These are phyloP conservation scores for Yamadazyma diddensiae DNA, from an alignment of 1,139 yeast species.

Conservation along the genomic window DNA sequence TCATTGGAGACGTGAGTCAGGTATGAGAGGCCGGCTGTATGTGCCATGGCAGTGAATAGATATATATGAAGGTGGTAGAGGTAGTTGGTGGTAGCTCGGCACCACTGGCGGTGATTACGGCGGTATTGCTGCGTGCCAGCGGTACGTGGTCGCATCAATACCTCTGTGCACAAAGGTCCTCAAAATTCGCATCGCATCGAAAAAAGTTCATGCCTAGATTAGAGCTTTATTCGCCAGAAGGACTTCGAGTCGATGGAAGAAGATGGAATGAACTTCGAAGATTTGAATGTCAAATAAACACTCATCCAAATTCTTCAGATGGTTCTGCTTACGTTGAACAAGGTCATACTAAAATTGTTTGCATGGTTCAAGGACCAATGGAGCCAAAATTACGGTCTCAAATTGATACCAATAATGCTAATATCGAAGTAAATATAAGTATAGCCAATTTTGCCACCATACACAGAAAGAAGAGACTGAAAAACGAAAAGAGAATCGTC, in stretches of 20 bases:
- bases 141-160: too few relatives aligned
- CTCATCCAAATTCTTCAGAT: conserved; percentile 86
- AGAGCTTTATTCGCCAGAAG: conserved; percentile 92
- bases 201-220: conserved; percentile 50
- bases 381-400: conserved; percentile 63
- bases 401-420: conserved; percentile 47
- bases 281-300: conserved; percentile 76
- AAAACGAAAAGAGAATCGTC: conserved; percentile 65
- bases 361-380: conserved; percentile 86
- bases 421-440: conserved; percentile 61
- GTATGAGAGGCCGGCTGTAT: too few relatives aligned
- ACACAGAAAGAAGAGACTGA: conserved; percentile 66
- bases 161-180: too few relatives aligned
- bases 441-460: conserved; percentile 80
- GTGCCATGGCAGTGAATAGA: too few relatives aligned
- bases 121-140: too few relatives aligned
- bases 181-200: conserved; percentile 1
- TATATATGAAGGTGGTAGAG: too few relatives aligned
- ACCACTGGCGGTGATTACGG: too few relatives aligned
- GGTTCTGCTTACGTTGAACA: conserved; percentile 92
- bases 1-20: conserved; percentile 45
- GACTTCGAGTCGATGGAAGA: conserved; percentile 87
- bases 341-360: conserved; percentile 87
- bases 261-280: conserved; percentile 90
- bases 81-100: too few relatives aligned